Evolutionary conservation across 305 asterid genomes (phyloP), one percentile per base, ranked within the genome.

Genomic region (Striga hermonthica): DNA sequence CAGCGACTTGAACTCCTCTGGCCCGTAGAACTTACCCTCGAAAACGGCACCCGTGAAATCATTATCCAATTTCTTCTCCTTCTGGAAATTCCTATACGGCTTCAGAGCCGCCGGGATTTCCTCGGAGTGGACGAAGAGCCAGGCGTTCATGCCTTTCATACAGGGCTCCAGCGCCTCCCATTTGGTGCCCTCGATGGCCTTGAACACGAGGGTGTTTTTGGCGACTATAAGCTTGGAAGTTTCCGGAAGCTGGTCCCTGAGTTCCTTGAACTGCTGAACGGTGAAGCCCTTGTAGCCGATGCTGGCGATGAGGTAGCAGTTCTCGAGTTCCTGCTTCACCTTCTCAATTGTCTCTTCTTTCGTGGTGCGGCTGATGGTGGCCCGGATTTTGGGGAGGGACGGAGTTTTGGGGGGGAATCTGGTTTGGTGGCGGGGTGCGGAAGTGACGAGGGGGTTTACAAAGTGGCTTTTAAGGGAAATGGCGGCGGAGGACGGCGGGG

Each of bases 111-210:
- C 90, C 3, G 97, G 97, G 31, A 91, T 85, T 68, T 91, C 97
- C 76, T 91, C 97, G 64, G 74, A 81, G 65, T 82, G 96, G 35
- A 91, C 89, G 47, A 91, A 91, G 0, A 91, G 78, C 97, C 97
- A 91, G 5, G 93, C 98, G 44, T 91, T 91, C 97, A 91, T 91
- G 9, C 98, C 97, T 62, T 78, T 86, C 97, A 91, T 91, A 65
- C 95, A 91, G 0, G 12, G 35, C 73, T 85, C 83, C 69, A 91
- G 69, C 6, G 82, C 89, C 71, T 87, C 96, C 95, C 95, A 91
- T 61, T 77, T 74, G 3, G 95, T 89, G 62, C 95, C 95, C 68
- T 89, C 95, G 43, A 91, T 85, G 62, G 98, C 98, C 63, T 91
- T 91, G 10, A 82, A 75, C 4, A 91, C 98, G 37, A 91, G 82